Evolutionary conservation across 1,284 basidiomycete genomes (phyloP).

Genomic region (Rhodotorula sp.): DNA sequence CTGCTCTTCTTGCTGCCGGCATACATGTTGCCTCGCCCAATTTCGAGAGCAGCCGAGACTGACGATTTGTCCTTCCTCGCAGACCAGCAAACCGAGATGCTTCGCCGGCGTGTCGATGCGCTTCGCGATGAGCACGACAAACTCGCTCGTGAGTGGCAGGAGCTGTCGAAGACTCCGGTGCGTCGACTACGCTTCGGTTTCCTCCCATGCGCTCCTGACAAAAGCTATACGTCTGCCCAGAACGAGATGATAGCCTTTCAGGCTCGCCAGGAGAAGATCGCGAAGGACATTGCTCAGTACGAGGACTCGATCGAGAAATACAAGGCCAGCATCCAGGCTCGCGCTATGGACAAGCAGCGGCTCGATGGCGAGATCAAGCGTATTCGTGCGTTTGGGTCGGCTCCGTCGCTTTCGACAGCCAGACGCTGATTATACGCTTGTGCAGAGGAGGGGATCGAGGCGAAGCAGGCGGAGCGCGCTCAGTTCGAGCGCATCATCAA

Average conservation of each 20-base stretch:
- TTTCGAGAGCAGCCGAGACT: no score
- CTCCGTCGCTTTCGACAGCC: rapidly evolving
- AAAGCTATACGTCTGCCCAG: not conserved
- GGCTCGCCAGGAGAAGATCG: slow-evolving; percentile 3
- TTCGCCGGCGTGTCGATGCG: slow-evolving; percentile 34
- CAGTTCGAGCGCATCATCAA: slow-evolving; percentile 31
- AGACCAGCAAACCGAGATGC: slow-evolving; percentile 16
- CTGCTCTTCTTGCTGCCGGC: not conserved
- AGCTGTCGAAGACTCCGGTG: slow-evolving; percentile 13
- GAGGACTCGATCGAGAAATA: not conserved
- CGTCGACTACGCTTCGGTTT: not conserved
- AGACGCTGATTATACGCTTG: not conserved
- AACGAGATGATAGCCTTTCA: slow-evolving; percentile 24
- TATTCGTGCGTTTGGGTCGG: slow-evolving; percentile 9
- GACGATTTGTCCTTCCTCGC: not conserved
- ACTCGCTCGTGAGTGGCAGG: slow-evolving; percentile 31
- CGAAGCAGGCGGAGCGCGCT: slow-evolving; percentile 11
- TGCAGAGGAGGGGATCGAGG: slow-evolving; percentile 12
- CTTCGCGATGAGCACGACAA: slow-evolving; percentile 28
- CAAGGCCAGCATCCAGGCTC: no score
- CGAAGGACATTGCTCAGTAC: slow-evolving; percentile 1
- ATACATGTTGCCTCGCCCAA: no score
- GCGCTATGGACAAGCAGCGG: not conserved
- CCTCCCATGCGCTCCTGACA: not conserved
- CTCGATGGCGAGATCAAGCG: slow-evolving; percentile 14